Conservation (phyloP, 306 rosid species). For the Urtica urens region DNA sequence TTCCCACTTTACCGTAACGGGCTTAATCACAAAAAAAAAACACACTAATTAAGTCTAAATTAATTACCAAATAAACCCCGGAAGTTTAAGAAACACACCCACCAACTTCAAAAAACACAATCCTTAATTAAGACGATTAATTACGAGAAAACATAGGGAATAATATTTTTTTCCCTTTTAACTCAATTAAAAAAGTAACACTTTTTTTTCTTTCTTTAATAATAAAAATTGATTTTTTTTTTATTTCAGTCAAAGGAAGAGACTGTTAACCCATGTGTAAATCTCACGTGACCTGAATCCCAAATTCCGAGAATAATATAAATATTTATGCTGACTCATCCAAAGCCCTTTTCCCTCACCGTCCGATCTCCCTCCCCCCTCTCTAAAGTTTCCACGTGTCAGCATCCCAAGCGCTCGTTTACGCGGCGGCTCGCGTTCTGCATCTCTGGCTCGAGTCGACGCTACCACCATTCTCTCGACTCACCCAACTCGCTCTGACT, state of each 20-base stretch:
- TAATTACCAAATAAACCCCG: slow-evolving; percentile 10
- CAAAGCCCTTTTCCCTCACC: slow-evolving; percentile 13
- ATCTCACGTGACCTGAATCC: slow-evolving; percentile 58
- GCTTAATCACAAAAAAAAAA: background rate
- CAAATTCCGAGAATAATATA: slow-evolving; percentile 11
- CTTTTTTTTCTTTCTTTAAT: background rate
- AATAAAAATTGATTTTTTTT: too few relatives aligned
- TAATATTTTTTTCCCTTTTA: too few relatives aligned
- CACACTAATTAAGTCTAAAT: background rate
- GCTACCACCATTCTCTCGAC: too few relatives aligned
- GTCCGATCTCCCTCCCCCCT: background rate
- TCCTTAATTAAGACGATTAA: slow-evolving; percentile 13
- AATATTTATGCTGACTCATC: slow-evolving; percentile 24
- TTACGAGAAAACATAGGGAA: slow-evolving; percentile 11
- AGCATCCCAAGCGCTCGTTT: background rate
- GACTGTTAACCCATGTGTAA: slow-evolving; percentile 39
- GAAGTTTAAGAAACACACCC: background rate
- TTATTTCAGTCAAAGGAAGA: slow-evolving; percentile 42
- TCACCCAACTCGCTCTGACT: slow-evolving; percentile 5
- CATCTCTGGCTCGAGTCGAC: too few relatives aligned
- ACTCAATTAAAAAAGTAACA: background rate
- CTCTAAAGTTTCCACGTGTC: slow-evolving; percentile 17
- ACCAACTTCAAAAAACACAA: background rate
- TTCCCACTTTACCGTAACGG: background rate
- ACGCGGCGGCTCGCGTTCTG: slow-evolving; percentile 28